Percentiles rank a stretch among this genome's conserved stretches.
phyloP scores from a whole-genome alignment of 495 filamentous ascomycete species.

The Hypoxylon fragiforme region DNA sequence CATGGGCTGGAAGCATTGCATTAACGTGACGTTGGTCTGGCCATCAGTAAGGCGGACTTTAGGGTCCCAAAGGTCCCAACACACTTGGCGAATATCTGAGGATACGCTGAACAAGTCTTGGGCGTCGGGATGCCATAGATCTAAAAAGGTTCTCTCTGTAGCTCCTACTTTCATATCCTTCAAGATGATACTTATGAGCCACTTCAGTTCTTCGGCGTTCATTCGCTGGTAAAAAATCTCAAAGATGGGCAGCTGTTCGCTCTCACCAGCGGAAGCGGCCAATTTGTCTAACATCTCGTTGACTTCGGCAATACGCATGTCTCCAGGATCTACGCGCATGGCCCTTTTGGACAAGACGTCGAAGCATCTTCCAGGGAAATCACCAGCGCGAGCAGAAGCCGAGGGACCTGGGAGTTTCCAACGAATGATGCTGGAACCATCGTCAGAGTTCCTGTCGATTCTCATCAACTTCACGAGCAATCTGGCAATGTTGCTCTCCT shows the following conservation, averaged over 20 bases:
- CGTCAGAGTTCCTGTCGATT: constrained; percentile 88
- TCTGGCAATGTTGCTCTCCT: constrained; percentile 88
- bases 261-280: constrained; percentile 74
- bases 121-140: constrained; percentile 92
- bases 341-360: constrained; percentile 85
- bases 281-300: constrained; percentile 85
- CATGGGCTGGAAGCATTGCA: constrained; percentile 98
- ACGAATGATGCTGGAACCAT: constrained; percentile 81
- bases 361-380: constrained; percentile 86
- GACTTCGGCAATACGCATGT: constrained; percentile 84
- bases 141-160: constrained; percentile 87
- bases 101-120: constrained; percentile 90
- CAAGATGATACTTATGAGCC: constrained; percentile 92
- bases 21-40: constrained; percentile 74
- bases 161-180: constrained; percentile 98
- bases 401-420: constrained; percentile 87
- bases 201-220: constrained; percentile 92
- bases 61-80: constrained; percentile 89
- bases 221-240: constrained; percentile 83
- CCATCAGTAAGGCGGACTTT: constrained; percentile 73
- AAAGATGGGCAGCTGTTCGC: constrained; percentile 77
- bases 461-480: constrained; percentile 88
- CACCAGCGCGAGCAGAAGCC: constrained; percentile 65
- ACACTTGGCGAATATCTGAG: constrained; percentile 85
- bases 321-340: constrained; percentile 71